A percentile compares a stretch with the other conserved stretches of the same genome.
Conservation (phyloP, 2,329 filamentous ascomycete genomes). For the Pleoardoris graminearum region DNA sequence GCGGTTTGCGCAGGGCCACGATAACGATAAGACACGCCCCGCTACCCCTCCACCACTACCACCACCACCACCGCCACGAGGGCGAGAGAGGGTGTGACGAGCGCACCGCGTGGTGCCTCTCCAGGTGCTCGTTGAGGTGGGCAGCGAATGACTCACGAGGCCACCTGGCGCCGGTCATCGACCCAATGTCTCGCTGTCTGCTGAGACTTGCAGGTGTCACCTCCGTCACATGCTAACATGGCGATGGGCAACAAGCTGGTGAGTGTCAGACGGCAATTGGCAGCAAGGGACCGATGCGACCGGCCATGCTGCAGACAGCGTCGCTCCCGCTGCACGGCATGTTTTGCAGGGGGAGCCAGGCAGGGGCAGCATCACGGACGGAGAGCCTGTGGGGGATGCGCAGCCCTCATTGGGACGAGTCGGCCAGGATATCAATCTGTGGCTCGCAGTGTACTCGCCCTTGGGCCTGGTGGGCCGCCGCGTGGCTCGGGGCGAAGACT, state of each 20-base stretch:
- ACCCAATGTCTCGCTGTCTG: neutral
- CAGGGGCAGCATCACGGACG: neutral
- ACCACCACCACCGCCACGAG: neutral
- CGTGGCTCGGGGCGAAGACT: neutral
- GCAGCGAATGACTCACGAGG: slow-evolving; percentile 4
- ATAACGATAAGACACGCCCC: slow-evolving; percentile 9
- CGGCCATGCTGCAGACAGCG: neutral
- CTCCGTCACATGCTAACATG: slow-evolving; percentile 6
- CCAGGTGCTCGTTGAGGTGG: neutral
- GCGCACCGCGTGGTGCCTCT: slow-evolving; percentile 1
- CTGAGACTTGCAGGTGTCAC: slow-evolving; percentile 7
- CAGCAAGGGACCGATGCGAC: neutral
- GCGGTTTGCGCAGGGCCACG: slow-evolving; percentile 11
- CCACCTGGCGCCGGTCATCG: neutral
- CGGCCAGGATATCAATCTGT: neutral
- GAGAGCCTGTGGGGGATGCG: neutral
- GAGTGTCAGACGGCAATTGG: slow-evolving; percentile 4
- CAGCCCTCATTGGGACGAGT: neutral
- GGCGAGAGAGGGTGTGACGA: slow-evolving; percentile 4
- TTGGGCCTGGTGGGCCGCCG: neutral
- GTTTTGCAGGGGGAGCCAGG: slow-evolving; percentile 2
- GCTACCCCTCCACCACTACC: slow-evolving; percentile 5
- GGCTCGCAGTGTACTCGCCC: slow-evolving; percentile 2
- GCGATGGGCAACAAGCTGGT: neutral
- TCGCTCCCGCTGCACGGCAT: slow-evolving; percentile 5